These are phyloP conservation scores for Coemansia guatemalensis DNA, from an alignment of 192 early-diverging fungal genomes.

Conservation along the genomic window DNA sequence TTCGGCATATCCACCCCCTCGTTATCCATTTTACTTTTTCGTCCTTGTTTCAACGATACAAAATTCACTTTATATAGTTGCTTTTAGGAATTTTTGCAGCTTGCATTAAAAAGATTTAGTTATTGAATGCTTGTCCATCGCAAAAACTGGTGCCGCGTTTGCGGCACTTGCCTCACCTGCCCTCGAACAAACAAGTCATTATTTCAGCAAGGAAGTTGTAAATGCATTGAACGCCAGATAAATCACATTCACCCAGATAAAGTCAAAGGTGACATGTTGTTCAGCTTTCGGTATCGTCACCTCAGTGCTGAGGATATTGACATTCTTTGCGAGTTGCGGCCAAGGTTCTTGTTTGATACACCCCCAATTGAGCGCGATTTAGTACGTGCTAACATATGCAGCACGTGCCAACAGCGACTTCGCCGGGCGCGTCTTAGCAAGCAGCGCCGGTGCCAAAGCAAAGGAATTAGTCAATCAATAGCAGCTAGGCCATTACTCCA, in stretches of 20 bases:
- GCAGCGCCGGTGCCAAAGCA: background rate
- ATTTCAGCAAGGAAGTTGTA: conserved; percentile 40
- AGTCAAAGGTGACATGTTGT: conserved; percentile 42
- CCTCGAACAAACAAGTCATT: conserved; percentile 31
- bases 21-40: background rate
- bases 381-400: conserved; percentile 51
- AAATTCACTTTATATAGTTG: background rate
- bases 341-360: conserved; percentile 35
- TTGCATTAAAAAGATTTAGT: background rate
- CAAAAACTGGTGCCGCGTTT: conserved; percentile 54
- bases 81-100: background rate
- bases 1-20: background rate
- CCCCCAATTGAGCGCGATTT: conserved; percentile 40
- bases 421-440: conserved; percentile 33
- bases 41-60: background rate
- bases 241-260: conserved; percentile 40
- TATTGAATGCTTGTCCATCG: conserved; percentile 35
- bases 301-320: conserved; percentile 50
- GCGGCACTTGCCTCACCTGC: conserved; percentile 45
- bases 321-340: conserved; percentile 33
- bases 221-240: conserved; percentile 29
- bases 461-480: background rate
- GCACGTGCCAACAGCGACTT: conserved; percentile 51
- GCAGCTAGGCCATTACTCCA: too few relatives aligned
- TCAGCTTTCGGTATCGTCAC: conserved; percentile 53